A percentile compares a stretch with the other conserved stretches of the same genome.
These are phyloP conservation scores for Trametes cinnabarina DNA, from an alignment of 768 basidiomycete species.

Conservation along the genomic window DNA sequence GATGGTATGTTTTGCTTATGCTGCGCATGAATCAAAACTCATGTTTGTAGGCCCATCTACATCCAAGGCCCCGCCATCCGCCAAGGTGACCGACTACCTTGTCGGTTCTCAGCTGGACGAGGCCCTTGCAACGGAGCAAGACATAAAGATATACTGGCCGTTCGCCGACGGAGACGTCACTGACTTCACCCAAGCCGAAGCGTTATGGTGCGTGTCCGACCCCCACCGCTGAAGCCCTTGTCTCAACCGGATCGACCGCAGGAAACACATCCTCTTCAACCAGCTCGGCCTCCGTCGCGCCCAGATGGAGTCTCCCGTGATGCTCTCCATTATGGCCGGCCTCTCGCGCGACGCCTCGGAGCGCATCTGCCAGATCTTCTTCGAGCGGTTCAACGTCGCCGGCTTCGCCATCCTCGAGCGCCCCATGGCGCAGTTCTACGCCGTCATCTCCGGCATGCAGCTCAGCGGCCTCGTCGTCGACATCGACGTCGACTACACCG, in stretches of 20 bases:
- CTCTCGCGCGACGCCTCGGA: conserved; percentile 69
- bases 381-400: conserved; percentile 90
- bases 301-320: conserved; percentile 85
- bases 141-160: conserved; percentile 78
- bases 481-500: conserved; percentile 72
- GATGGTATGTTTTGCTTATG: conserved; percentile 29
- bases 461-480: conserved; percentile 79
- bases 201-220: conserved; percentile 65
- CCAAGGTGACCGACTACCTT: conserved; percentile 73
- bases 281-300: conserved; percentile 72
- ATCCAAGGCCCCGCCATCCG: conserved; percentile 48
- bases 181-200: conserved; percentile 86
- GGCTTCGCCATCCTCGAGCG: conserved; percentile 80
- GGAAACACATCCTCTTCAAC: conserved; percentile 83
- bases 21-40: conserved; percentile 17
- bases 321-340: conserved; percentile 66
- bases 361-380: conserved; percentile 78
- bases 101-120: conserved; percentile 81
- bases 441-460: conserved; percentile 41
- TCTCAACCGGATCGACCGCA: conserved; percentile 29
- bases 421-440: conserved; percentile 81
- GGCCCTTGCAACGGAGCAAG: conserved; percentile 70
- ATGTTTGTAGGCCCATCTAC: conserved; percentile 35
- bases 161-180: conserved; percentile 69
- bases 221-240: not conserved